Percentiles rank a stretch among this genome's conserved stretches.
Conservation (phyloP, 345 rosid species). For the Garcia nutans region DNA sequence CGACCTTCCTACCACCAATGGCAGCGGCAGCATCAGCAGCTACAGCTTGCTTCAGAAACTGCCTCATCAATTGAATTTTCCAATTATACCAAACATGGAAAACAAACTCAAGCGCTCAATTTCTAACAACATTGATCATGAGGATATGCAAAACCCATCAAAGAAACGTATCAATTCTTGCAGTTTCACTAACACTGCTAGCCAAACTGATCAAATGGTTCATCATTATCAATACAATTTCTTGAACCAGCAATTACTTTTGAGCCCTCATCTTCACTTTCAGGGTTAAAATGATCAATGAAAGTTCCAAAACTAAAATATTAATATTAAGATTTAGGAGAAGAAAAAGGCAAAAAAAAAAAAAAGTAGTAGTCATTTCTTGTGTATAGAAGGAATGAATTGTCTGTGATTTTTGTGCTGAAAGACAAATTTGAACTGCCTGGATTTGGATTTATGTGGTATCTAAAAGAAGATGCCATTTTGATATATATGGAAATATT, state of each 20-base stretch:
- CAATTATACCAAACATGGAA: conserved; percentile 27
- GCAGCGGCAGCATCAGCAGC: conserved; percentile 18
- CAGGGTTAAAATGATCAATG: conserved; percentile 38
- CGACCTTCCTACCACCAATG: conserved; percentile 4
- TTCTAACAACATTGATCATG: conserved; percentile 32
- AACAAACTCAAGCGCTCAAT: conserved; percentile 56
- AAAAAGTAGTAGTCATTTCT: background rate
- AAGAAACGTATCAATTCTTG: conserved; percentile 48
- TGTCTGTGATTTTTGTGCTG: conserved; percentile 9
- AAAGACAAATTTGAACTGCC: conserved; percentile 9
- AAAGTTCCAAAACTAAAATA: background rate
- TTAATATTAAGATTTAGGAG: background rate
- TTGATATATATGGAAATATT: conserved; percentile 3
- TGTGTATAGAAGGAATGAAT: conserved; percentile 11
- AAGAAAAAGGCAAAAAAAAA: background rate
- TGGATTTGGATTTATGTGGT: conserved; percentile 5
- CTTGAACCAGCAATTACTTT: conserved; percentile 49
- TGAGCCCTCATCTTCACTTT: conserved; percentile 55
- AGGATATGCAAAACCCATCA: conserved; percentile 35
- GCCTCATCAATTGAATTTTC: conserved; percentile 47
- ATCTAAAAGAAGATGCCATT: conserved; percentile 13
- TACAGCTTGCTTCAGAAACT: conserved; percentile 49
- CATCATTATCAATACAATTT: conserved; percentile 43
- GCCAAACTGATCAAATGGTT: conserved; percentile 34
- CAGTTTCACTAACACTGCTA: conserved; percentile 46